Base-by-base conservation (phyloP, 192 early-diverging fungal genomes). In the Rhizophlyctis rosea region DNA sequence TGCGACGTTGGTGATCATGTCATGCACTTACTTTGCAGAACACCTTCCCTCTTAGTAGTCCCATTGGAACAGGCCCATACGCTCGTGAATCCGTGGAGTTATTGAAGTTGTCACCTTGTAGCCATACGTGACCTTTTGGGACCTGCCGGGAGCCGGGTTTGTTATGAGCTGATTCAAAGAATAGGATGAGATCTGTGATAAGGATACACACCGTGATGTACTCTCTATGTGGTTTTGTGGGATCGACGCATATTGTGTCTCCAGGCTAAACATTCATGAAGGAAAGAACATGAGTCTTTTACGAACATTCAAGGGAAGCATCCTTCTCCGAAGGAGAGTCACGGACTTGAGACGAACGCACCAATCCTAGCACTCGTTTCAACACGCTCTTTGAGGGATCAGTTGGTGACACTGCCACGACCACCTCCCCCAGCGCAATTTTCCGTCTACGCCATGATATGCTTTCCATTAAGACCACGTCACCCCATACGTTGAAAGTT, bases 1-100 rank as follows among this genome's bases (percentile, higher is more conserved):
- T 13, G 4, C 32, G 25, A 59, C 54, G 21, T 31, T 0, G 21
- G 18, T 23, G 30, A 55, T 11, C 24, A 18, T n/a, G n/a, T n/a
- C n/a, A n/a, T 34, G 3, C 25, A 55, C n/a, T 9, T 27, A 56
- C 59, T 57, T 84, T 61, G 81, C 85, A 52, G 58, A 88, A 71
- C 25, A 95, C 87, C 28, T 82, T 81, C n/a, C 92, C 95, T 4
- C 80, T 65, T 53, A 97, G 56, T 35, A 95, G 64, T 7, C 87
- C 89, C 77, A 88, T 76, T 2, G 93, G 87, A 14, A 97, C 84
- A 1, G 95, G 91, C 0, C 95, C 95, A 71, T 95, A 92, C 3
- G 64, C 69, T 21, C 93, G 75, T n/a, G 93, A 95, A 61, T 97
- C 95, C 0, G 87, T 91, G n/a, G 92, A 94, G 62, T 92, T 90